Evolutionary conservation across 1,284 basidiomycete species (phyloP), one percentile per base, ranked within the genome.

Genomic region (Agaricales sp.): DNA sequence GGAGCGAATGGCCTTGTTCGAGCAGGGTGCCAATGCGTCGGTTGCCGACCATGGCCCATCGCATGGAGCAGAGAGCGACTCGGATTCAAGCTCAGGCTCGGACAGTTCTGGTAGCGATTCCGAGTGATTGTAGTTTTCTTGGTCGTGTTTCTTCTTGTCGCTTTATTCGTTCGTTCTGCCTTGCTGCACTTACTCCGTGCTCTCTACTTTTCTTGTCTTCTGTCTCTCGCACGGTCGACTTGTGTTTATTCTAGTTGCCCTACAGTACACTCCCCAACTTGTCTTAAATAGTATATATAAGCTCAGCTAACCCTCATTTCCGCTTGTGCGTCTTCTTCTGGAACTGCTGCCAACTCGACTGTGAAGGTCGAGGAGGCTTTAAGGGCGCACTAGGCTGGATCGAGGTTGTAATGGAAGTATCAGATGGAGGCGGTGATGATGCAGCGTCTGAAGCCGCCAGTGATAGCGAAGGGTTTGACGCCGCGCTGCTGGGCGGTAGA

Each of bases 21-120:
- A 89, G 51, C 69, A 75, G 49, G 63, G 65, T 24, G 67, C 66
- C 41, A 65, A 66, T 30, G 63, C 68, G 4, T 54, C 62, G 12
- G 59, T 68, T 11, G 59, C 66, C 4, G 57, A 69, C 4, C 60
- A 63, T 38, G 62, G 66, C 22, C 57, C 61, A 1, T 54, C 55
- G 6, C 65, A 64, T 48, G 74, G 67, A 25, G 71, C 75, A 47
- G 82, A 81, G 51, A 86, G 80, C 58, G 84, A 85, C 52, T 86
- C 82, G 45, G 86, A 88, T 61, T 84, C 82, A 12, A 86, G 82
- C 64, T 82, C 80, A 44, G 79, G 74, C 54, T 80, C 78, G 25
- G 82, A 83, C 55, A 85, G 81, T 61, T 88, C 86, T 49, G 87
- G 78, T 53, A 87, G 82, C 62, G 87, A 90, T 57, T 89, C 87